phyloP scores from a whole-genome alignment of 306 rosid species.

The Acacia confusa region DNA sequence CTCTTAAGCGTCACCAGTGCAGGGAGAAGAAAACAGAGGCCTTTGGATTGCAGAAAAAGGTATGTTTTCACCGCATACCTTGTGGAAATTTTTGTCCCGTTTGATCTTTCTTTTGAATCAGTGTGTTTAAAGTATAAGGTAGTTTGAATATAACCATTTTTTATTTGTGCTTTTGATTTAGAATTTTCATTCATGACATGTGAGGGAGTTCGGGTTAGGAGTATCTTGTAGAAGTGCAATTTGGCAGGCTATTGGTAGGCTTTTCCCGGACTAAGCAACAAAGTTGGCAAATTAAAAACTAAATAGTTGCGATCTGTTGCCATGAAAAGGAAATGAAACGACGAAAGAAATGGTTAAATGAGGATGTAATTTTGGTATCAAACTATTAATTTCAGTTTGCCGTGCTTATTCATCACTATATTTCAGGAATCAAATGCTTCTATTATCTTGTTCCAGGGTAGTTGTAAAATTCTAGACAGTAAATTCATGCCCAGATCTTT shows the following conservation, averaged over 20 bases:
- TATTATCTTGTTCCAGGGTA: neutral
- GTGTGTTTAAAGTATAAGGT: neutral
- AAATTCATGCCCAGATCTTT: neutral
- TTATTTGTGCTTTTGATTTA: neutral
- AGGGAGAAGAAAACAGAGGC: neutral
- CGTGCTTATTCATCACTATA: neutral
- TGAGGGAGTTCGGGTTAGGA: neutral
- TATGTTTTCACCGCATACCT: neutral
- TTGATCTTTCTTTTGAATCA: neutral
- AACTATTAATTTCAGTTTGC: neutral
- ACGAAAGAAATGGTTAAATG: neutral
- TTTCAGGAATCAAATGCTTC: neutral
- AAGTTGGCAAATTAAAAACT: neutral
- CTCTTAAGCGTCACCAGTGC: neutral
- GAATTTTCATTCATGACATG: neutral
- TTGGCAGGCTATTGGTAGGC: neutral
- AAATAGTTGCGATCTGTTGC: neutral
- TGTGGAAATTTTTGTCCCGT: neutral
- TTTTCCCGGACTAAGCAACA: neutral
- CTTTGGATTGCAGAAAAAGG: neutral
- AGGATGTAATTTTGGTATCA: neutral
- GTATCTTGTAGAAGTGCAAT: neutral
- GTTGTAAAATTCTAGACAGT: neutral
- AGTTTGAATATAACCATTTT: neutral
- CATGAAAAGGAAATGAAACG: neutral